Base-by-base conservation (phyloP, 345 rosid species). In the Linum usitatissimum region DNA sequence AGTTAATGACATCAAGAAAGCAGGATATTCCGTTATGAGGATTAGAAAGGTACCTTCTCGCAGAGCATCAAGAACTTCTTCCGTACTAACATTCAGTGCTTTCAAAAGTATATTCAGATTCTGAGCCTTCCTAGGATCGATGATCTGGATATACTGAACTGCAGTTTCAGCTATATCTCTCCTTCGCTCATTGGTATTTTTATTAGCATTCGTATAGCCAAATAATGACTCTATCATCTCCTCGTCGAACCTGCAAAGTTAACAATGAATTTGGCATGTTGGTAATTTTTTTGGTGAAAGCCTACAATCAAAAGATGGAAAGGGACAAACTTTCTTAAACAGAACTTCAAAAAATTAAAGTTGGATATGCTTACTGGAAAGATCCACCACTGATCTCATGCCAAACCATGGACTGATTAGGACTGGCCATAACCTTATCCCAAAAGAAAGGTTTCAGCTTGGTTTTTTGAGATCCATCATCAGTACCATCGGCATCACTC, bases 201-300 rank as follows among this genome's bases (percentile, higher is more conserved):
- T 72, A 38, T 42, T 39, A 0, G 28, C 39, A 12, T 45, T 34
- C 53, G 20, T 63, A 54, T 67, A 72, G 6, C 75, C 75, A 63
- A 72, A 72, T 30, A 72, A 63, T 53, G 75, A 58, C 51, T 72
- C 71, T 54, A 72, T 72, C 75, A 72, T 72, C 68, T 72, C 71
- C 36, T 72, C 75, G 23, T 64, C 64, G 68, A 72, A 67, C 71
- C 75, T 72, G 75, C 28, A 58, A 45, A 45, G 51, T n/a, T 19
- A n/a, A 54, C 14, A 6, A 31, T 17, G 28, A n/a, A 6, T 23
- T 23, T 23, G 2, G 28, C 28, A 23, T 23, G 28, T 23, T 23
- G 28, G 28, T 6, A 4, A 53, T 1, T 28, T 34, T 34, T 34
- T 34, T 34, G 5, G 55, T 45, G 18, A 42, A 8, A 17, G 18